Evolutionary conservation across 495 filamentous ascomycete genomes (phyloP).

Genomic region (Saxispiralis lemnorum): DNA sequence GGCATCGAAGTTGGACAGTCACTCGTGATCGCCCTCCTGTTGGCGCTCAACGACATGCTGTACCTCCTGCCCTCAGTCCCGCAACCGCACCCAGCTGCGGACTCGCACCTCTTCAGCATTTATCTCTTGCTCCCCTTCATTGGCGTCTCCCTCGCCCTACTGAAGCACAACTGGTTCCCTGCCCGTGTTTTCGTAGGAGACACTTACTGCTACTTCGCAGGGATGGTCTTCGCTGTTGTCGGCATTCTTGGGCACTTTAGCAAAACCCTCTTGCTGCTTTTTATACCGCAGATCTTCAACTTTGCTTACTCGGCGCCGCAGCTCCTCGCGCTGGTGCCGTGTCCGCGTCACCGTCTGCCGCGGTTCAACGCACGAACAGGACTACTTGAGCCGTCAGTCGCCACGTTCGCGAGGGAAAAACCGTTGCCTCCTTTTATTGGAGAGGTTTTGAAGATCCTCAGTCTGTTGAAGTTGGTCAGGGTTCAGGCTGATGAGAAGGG

Average conservation of each 20-base stretch:
- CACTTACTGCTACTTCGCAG: conserved; percentile 98
- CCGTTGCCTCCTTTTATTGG: conserved; percentile 51
- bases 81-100: conserved; percentile 79
- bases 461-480: conserved; percentile 43
- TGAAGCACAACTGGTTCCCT: conserved; percentile 91
- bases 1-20: conserved; percentile 93
- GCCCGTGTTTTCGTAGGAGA: conserved; percentile 91
- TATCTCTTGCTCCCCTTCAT: conserved; percentile 89
- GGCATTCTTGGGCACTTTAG: conserved; percentile 93
- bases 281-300: conserved; percentile 92
- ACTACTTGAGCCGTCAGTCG: conserved; percentile 65
- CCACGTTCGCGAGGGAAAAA: conserved; percentile 46
- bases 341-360: conserved; percentile 79
- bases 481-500: conserved; percentile 49
- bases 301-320: conserved; percentile 87
- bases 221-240: conserved; percentile 96
- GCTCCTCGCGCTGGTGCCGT: conserved; percentile 73
- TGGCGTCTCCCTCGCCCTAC: conserved; percentile 72
- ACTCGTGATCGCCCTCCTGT: conserved; percentile 67
- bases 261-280: conserved; percentile 81
- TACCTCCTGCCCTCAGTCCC: conserved; percentile 43
- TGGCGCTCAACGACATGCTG: conserved; percentile 66
- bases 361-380: conserved; percentile 71
- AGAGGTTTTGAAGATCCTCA: conserved; percentile 42
- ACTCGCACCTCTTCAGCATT: conserved; percentile 87